Evolutionary conservation across 768 basidiomycete species (phyloP).

Genomic region (Lentinula lateritia): DNA sequence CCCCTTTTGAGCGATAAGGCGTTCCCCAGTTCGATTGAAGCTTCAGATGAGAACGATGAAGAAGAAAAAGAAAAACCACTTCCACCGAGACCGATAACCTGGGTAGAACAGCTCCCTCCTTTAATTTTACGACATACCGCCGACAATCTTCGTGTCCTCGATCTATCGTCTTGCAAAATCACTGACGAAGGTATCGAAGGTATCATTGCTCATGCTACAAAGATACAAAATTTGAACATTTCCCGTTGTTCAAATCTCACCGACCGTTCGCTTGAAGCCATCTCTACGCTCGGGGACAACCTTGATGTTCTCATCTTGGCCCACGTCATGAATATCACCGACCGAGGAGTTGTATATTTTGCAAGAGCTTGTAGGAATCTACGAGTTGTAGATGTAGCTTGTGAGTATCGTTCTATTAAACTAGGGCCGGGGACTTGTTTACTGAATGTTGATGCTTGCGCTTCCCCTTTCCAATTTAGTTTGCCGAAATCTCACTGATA

Average conservation of each 20-base stretch:
- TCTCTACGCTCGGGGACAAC: slow-evolving; percentile 67
- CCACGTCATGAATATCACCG: slow-evolving; percentile 78
- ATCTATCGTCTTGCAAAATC: slow-evolving; percentile 70
- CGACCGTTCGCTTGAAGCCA: slow-evolving; percentile 60
- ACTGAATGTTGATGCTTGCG: not conserved
- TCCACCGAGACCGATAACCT: slow-evolving; percentile 51
- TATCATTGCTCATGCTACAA: slow-evolving; percentile 68
- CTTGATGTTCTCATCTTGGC: slow-evolving; percentile 78
- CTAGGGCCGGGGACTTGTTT: not conserved
- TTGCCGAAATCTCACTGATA: slow-evolving; percentile 80
- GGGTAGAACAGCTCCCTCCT: slow-evolving; percentile 58
- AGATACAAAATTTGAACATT: slow-evolving; percentile 69
- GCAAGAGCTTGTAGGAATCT: slow-evolving; percentile 68
- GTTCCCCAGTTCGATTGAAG: slow-evolving; percentile 52
- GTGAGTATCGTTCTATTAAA: slow-evolving; percentile 40
- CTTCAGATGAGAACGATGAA: slow-evolving; percentile 15
- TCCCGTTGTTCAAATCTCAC: slow-evolving; percentile 76
- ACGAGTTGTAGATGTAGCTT: slow-evolving; percentile 80
- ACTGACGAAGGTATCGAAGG: slow-evolving; percentile 76
- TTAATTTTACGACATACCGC: slow-evolving; percentile 59
- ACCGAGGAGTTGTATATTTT: slow-evolving; percentile 61
- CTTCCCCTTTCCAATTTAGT: slow-evolving; percentile 33
- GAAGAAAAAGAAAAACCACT: slow-evolving; percentile 48
- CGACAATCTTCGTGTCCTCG: slow-evolving; percentile 72
- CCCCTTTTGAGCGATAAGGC: slow-evolving; percentile 70